Evolutionary conservation across 257 asterid species (phyloP).

Genomic region (Gentiana macrophylla): DNA sequence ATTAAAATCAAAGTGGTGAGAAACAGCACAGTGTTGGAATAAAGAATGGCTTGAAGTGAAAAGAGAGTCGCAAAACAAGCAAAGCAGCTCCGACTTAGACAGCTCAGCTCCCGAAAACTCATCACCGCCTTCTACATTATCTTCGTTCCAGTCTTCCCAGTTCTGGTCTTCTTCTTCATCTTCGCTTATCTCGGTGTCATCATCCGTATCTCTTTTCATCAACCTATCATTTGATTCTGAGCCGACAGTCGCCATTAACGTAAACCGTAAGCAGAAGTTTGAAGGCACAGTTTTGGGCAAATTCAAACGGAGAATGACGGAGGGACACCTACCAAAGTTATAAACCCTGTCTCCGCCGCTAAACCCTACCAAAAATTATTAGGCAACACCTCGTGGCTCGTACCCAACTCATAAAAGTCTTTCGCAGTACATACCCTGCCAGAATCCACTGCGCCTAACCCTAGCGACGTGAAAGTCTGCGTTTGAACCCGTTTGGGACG

Average conservation of each 20-base stretch:
- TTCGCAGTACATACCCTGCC: too few relatives aligned
- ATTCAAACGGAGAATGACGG: too few relatives aligned
- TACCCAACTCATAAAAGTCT: too few relatives aligned
- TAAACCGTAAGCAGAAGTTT: background rate
- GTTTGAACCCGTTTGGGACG: too few relatives aligned
- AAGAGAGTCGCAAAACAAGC: slow-evolving; percentile 65
- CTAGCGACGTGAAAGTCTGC: too few relatives aligned
- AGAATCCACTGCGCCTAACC: too few relatives aligned
- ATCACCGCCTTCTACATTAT: slow-evolving; percentile 20
- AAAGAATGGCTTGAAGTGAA: slow-evolving; percentile 35
- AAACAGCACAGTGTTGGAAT: slow-evolving; percentile 60
- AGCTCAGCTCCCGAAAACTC: slow-evolving; percentile 14
- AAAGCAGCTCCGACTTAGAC: slow-evolving; percentile 21
- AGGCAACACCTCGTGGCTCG: too few relatives aligned
- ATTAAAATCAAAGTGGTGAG: slow-evolving; percentile 53
- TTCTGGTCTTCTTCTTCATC: slow-evolving; percentile 24
- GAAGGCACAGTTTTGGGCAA: background rate
- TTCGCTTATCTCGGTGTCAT: slow-evolving; percentile 11
- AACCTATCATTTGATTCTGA: slow-evolving; percentile 4
- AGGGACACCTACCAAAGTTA: too few relatives aligned
- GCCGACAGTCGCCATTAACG: slow-evolving; percentile 13
- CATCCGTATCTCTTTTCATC: slow-evolving; percentile 1
- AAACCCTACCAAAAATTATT: too few relatives aligned
- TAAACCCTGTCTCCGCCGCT: too few relatives aligned
- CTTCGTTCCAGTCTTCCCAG: slow-evolving; percentile 36